Conservation (phyloP, 495 filamentous ascomycete genomes). For the Neurospora sp. region DNA sequence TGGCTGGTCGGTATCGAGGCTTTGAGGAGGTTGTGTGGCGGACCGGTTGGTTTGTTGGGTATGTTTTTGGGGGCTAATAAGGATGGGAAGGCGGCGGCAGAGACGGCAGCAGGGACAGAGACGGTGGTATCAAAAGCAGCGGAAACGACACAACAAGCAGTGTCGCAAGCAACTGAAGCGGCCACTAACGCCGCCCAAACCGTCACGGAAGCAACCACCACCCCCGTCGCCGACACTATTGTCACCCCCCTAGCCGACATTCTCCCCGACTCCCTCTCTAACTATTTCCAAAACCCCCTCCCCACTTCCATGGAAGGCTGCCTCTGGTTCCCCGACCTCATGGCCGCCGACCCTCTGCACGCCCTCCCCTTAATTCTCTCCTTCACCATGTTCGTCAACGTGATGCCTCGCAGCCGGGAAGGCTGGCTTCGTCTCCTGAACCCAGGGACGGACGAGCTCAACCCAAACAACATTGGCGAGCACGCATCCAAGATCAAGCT, state of each 20-base stretch:
- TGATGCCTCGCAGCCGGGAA: constrained; percentile 16
- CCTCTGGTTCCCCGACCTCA: constrained; percentile 74
- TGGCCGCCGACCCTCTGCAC: constrained; percentile 57
- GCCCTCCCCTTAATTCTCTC: constrained; percentile 54
- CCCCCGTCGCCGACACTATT: not conserved
- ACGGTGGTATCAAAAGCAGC: not conserved
- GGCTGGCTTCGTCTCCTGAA: not conserved
- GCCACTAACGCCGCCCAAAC: not conserved
- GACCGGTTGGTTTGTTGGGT: constrained; percentile 42
- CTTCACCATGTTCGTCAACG: constrained; percentile 33
- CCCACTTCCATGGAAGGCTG: constrained; percentile 54
- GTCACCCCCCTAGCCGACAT: not conserved
- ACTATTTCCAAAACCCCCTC: not conserved
- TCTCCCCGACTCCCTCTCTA: not conserved
- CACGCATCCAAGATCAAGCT: not conserved
- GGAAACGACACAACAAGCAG: not conserved
- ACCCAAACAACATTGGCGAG: not conserved
- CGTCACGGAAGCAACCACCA: not conserved
- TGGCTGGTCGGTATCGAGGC: constrained; percentile 62
- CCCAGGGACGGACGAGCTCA: not conserved
- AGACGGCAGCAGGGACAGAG: not conserved
- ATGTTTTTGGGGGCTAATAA: constrained; percentile 13
- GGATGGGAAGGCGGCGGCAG: not conserved
- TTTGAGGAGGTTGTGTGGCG: constrained; percentile 54
- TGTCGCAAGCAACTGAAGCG: not conserved